Evolutionary conservation across 2,329 filamentous ascomycete species (phyloP).

Genomic region (Paecilomyces sp.): DNA sequence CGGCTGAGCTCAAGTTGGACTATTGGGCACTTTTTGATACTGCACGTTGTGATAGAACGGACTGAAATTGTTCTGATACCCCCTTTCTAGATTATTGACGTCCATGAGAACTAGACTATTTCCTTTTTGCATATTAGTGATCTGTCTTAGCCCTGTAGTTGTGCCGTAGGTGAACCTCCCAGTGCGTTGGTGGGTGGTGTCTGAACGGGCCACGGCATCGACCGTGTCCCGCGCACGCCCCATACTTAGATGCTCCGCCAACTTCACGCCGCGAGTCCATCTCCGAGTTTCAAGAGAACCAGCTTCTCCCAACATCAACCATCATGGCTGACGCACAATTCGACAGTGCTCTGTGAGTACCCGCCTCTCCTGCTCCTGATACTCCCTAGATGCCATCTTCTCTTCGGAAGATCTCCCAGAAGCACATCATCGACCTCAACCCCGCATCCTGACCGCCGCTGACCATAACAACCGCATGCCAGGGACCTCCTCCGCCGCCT

Average conservation of each 20-base stretch:
- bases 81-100: neutral
- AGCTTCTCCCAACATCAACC: constrained; percentile 8
- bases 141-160: neutral
- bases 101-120: neutral
- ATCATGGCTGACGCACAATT: constrained; percentile 43
- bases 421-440: constrained; percentile 13
- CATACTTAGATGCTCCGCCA: constrained; percentile 6
- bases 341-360: constrained; percentile 44
- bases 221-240: constrained; percentile 8
- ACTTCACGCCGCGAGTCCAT: constrained; percentile 4
- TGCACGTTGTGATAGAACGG: neutral
- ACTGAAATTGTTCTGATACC: neutral
- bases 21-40: neutral
- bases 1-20: neutral
- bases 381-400: neutral
- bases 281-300: neutral
- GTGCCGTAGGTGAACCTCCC: neutral
- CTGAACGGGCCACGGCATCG: constrained; percentile 8
- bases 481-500: constrained; percentile 98
- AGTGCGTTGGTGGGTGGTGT: neutral
- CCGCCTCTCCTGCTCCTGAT: neutral
- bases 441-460: constrained; percentile 1
- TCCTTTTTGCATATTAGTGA: constrained; percentile 4
- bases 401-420: neutral
- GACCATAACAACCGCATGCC: constrained; percentile 16